Evolutionary conservation across 495 filamentous ascomycete genomes (phyloP).

Genomic region (Hypomontagnella monticulosa): DNA sequence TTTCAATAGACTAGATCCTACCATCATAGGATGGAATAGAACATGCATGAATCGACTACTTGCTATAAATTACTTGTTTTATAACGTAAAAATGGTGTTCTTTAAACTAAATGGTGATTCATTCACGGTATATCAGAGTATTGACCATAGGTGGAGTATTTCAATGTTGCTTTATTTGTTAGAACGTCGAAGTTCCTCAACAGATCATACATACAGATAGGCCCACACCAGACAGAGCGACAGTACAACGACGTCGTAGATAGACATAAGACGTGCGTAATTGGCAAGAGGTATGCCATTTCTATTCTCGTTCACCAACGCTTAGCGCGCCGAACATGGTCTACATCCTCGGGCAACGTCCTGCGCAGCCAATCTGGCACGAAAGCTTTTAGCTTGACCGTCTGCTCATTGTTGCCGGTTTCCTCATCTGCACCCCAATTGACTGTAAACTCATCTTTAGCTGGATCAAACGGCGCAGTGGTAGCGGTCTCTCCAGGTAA

Average conservation of each 20-base stretch:
- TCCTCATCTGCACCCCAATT: conserved; percentile 43
- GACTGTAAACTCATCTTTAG: conserved; percentile 57
- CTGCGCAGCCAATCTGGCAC: conserved; percentile 80
- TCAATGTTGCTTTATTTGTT: background rate
- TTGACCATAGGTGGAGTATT: background rate
- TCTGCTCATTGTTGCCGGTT: conserved; percentile 40
- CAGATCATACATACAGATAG: background rate
- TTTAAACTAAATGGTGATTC: background rate
- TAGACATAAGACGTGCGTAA: too few species aligned
- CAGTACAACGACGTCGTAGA: too few species aligned
- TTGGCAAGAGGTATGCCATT: too few species aligned
- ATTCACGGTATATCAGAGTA: background rate
- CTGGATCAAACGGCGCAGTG: conserved; percentile 54
- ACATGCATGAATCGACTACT: too few species aligned
- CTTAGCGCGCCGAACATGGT: too few species aligned
- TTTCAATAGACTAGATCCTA: conserved; percentile 11
- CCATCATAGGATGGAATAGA: background rate
- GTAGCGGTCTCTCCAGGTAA: conserved; percentile 70
- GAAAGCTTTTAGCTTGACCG: conserved; percentile 80
- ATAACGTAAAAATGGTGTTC: background rate
- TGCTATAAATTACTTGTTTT: too few species aligned
- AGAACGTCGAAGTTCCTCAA: background rate
- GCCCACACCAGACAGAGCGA: too few species aligned
- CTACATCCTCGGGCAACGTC: conserved; percentile 37
- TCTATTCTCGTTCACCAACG: too few species aligned